phyloP scores from a whole-genome alignment of 768 basidiomycete species.

The Suillus subalutaceus region DNA sequence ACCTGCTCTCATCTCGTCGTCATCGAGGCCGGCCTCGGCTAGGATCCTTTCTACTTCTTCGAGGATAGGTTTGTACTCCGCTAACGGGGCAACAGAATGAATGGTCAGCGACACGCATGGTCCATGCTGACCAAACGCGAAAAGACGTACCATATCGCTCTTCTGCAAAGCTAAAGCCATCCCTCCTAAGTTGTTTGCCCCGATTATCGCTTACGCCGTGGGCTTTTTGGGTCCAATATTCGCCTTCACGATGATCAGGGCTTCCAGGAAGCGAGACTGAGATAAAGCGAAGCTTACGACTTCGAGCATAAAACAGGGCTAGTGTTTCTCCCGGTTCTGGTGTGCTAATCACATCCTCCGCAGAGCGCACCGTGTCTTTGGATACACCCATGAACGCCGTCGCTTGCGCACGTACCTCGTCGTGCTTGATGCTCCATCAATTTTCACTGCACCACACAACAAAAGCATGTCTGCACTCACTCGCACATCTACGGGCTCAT shows the following conservation, averaged over 20 bases:
- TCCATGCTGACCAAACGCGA: neutral
- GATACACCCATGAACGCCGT: slow-evolving; percentile 66
- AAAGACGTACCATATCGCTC: slow-evolving; percentile 66
- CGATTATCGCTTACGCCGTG: slow-evolving; percentile 58
- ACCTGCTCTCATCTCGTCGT: slow-evolving; percentile 69
- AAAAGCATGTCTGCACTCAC: slow-evolving; percentile 22
- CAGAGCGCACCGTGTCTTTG: slow-evolving; percentile 52
- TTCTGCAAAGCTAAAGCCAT: slow-evolving; percentile 78
- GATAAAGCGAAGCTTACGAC: slow-evolving; percentile 50
- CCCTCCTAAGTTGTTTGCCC: slow-evolving; percentile 77
- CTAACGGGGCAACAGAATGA: slow-evolving; percentile 37
- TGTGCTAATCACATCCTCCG: slow-evolving; percentile 75
- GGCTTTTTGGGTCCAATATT: slow-evolving; percentile 82
- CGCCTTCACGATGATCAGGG: slow-evolving; percentile 44
- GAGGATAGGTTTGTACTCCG: slow-evolving; percentile 79
- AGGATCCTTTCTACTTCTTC: slow-evolving; percentile 84
- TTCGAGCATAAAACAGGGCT: slow-evolving; percentile 80
- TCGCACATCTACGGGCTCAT: slow-evolving; percentile 14
- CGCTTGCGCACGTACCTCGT: slow-evolving; percentile 46
- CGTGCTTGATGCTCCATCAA: slow-evolving; percentile 20
- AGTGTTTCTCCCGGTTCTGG: slow-evolving; percentile 86
- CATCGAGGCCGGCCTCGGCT: slow-evolving; percentile 82
- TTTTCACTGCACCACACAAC: neutral
- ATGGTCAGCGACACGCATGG: slow-evolving; percentile 8
- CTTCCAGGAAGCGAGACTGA: neutral